Conservation (phyloP, 2,329 filamentous ascomycete species). For the Cercospora citrullina region DNA sequence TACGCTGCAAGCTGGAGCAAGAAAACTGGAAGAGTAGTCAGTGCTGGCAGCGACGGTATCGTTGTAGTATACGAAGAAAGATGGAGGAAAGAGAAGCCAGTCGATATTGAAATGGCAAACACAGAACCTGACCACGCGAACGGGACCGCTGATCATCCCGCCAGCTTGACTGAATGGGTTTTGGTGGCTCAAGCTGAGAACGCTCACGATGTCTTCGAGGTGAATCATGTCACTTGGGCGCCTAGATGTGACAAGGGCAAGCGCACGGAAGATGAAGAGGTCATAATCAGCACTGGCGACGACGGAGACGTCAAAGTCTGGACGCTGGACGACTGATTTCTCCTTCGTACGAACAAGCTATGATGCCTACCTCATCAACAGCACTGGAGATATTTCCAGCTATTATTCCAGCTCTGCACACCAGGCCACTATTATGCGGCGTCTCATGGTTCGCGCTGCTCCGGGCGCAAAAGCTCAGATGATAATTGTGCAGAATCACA, state of each 20-base stretch:
- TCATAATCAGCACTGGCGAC: conserved; percentile 87
- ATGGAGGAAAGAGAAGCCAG: conserved; percentile 38
- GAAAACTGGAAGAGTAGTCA: conserved; percentile 75
- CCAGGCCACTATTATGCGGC: too few relatives aligned
- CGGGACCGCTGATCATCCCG: conserved; percentile 13
- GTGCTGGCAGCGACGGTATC: conserved; percentile 81
- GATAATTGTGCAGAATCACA: too few relatives aligned
- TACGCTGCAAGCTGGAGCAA: conserved; percentile 86
- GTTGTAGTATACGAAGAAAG: conserved; percentile 76
- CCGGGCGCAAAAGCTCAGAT: too few relatives aligned
- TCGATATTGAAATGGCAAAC: conserved; percentile 30
- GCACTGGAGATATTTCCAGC: too few relatives aligned
- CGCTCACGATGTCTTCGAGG: conserved; percentile 87
- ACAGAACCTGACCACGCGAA: conserved; percentile 25
- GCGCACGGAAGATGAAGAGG: conserved; percentile 68
- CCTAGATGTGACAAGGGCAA: conserved; percentile 68
- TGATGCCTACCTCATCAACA: too few relatives aligned
- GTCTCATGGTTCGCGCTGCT: too few relatives aligned
- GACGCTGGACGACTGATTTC: conserved; percentile 53
- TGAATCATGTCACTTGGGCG: conserved; percentile 92
- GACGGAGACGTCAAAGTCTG: conserved; percentile 86
- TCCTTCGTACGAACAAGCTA: background rate
- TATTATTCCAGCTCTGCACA: too few relatives aligned
- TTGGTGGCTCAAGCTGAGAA: conserved; percentile 68
- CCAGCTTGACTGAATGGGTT: conserved; percentile 62